Evolutionary conservation across 768 basidiomycete species (phyloP).

Genomic region (Tephrocybe sp.): DNA sequence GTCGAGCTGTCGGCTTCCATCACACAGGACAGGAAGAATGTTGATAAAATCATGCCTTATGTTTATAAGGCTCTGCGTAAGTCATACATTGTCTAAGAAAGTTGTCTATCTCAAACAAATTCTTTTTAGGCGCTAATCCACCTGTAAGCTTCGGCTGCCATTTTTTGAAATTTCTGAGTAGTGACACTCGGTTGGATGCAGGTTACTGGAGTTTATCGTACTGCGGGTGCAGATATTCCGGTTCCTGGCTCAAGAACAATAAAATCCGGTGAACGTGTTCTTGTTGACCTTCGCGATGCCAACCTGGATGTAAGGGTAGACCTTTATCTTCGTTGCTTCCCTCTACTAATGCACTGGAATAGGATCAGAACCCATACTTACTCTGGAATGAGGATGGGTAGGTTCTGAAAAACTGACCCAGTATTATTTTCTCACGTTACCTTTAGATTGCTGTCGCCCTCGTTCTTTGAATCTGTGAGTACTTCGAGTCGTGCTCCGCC

Average conservation of each 20-base stretch:
- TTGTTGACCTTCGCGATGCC: conserved; percentile 36
- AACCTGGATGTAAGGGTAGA: conserved; percentile 37
- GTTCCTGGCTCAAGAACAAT: conserved; percentile 27
- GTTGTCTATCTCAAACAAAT: background rate
- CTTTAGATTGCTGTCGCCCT: conserved; percentile 29
- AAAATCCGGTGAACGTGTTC: conserved; percentile 29
- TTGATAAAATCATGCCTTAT: conserved; percentile 37
- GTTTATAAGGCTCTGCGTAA: conserved; percentile 48
- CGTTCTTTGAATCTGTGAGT: conserved; percentile 41
- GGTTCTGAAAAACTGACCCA: background rate
- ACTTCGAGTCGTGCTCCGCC: too few relatives aligned
- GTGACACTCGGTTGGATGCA: conserved; percentile 14
- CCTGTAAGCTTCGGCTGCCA: conserved; percentile 23
- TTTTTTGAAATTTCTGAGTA: background rate
- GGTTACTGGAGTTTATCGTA: conserved; percentile 44
- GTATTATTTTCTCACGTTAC: background rate
- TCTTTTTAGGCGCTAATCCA: conserved; percentile 29
- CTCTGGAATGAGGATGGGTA: conserved; percentile 7
- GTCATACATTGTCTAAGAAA: conserved; percentile 15
- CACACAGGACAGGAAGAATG: conserved; percentile 20
- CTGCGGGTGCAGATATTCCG: conserved; percentile 26
- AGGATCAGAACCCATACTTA: conserved; percentile 21
- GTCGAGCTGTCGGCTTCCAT: conserved; percentile 30
- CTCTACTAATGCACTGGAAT: conserved; percentile 1
- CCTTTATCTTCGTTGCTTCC: background rate